A percentile compares a stretch with the other conserved stretches of the same genome.
Evolutionary conservation across 2,329 filamentous ascomycete species (phyloP).

Genomic region (Aspergillus melleus): DNA sequence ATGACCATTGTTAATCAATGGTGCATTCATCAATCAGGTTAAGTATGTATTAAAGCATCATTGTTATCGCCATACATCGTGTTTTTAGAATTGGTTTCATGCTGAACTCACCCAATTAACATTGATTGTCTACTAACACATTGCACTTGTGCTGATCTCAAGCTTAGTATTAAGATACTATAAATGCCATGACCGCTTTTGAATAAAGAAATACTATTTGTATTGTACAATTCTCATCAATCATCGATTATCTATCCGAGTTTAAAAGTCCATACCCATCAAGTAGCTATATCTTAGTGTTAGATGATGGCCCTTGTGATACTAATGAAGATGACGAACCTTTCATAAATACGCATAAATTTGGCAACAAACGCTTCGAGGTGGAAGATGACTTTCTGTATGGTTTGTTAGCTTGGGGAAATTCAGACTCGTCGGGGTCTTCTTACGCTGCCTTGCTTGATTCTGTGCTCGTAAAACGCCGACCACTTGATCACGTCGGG

Average conservation of each 20-base stretch:
- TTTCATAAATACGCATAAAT: conserved; percentile 95
- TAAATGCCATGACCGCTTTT: not conserved
- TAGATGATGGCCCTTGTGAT: conserved; percentile 28
- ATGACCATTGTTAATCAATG: not conserved
- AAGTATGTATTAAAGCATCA: too few species aligned
- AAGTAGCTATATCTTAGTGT: conserved; percentile 43
- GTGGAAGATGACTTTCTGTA: conserved; percentile 90
- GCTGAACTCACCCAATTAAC: too few species aligned
- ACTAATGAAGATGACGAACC: conserved; percentile 55
- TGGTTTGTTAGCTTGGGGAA: conserved; percentile 3
- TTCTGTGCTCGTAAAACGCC: conserved; percentile 94
- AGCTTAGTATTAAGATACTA: too few species aligned
- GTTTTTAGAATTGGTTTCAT: too few species aligned
- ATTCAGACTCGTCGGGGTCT: conserved; percentile 1
- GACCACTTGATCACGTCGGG: conserved; percentile 93
- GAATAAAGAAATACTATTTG: conserved; percentile 1
- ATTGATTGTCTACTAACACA: too few species aligned
- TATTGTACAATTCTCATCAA: conserved; percentile 30
- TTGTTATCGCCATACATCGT: too few species aligned
- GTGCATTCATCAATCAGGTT: not conserved
- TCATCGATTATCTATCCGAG: conserved; percentile 21
- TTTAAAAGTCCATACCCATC: conserved; percentile 76
- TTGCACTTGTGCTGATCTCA: too few species aligned
- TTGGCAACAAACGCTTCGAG: conserved; percentile 97
- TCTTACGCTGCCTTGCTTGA: conserved; percentile 73